phyloP scores from a whole-genome alignment of 768 basidiomycete species.

The Cystofilobasidium ferigula region DNA sequence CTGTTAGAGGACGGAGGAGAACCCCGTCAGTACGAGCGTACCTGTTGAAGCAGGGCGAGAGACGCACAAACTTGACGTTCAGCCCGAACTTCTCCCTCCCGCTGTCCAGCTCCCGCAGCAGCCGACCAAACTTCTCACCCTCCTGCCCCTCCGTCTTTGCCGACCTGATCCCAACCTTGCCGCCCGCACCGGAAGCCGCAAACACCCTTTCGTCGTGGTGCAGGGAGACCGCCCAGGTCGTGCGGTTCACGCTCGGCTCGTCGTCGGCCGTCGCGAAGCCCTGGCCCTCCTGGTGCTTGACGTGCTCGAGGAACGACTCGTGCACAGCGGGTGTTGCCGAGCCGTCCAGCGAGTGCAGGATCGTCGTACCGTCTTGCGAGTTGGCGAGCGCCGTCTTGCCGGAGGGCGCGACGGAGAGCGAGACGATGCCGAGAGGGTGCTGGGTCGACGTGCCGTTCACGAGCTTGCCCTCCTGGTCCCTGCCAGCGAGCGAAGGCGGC shows the following conservation, averaged over 20 bases:
- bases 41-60: conserved; percentile 61
- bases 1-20: conserved; percentile 40
- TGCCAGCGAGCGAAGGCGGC: conserved; percentile 31
- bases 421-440: conserved; percentile 78
- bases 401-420: conserved; percentile 55
- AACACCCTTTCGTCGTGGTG: conserved; percentile 19
- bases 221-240: conserved; percentile 13
- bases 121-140: conserved; percentile 22
- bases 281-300: conserved; percentile 25
- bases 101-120: conserved; percentile 34
- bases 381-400: conserved; percentile 64
- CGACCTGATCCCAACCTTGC: conserved; percentile 11
- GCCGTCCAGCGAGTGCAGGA: conserved; percentile 55
- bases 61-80: conserved; percentile 43
- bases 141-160: conserved; percentile 14
- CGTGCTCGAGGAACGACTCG: conserved; percentile 28
- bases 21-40: background rate
- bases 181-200: conserved; percentile 20
- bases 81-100: conserved; percentile 39
- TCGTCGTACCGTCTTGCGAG: conserved; percentile 71
- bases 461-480: conserved; percentile 54
- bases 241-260: conserved; percentile 7
- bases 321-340: conserved; percentile 5
- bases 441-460: conserved; percentile 50
- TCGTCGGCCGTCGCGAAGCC: conserved; percentile 3